phyloP scores from a whole-genome alignment of 2,329 filamentous ascomycete species.

The Trichoderma arundinaceum region DNA sequence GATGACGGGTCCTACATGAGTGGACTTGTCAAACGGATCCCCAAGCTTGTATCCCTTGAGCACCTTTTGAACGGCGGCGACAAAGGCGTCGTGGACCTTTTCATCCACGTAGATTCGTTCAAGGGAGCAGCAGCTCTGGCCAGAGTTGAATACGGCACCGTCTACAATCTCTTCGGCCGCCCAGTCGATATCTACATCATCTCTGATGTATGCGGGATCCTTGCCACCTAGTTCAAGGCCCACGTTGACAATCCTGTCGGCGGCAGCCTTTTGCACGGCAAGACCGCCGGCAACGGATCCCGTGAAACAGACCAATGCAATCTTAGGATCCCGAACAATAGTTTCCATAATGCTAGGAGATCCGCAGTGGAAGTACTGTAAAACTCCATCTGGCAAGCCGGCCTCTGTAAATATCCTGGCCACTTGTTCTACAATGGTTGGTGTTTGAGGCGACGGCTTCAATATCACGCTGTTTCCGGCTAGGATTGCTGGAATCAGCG shows the following conservation, averaged over 20 bases:
- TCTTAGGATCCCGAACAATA: constrained; percentile 75
- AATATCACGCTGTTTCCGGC: constrained; percentile 90
- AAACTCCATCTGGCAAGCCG: constrained; percentile 79
- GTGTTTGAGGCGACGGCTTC: constrained; percentile 94
- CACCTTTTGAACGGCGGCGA: constrained; percentile 79
- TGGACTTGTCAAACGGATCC: constrained; percentile 80
- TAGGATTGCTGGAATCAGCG: constrained; percentile 87
- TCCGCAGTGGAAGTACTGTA: constrained; percentile 92
- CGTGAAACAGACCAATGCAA: constrained; percentile 89
- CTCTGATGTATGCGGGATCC: constrained; percentile 87
- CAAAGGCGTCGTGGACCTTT: constrained; percentile 81
- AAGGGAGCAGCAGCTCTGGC: constrained; percentile 95
- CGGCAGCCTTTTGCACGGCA: constrained; percentile 81
- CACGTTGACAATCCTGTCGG: constrained; percentile 82
- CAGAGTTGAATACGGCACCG: constrained; percentile 95
- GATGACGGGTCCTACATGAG: constrained; percentile 86
- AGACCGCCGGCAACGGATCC: constrained; percentile 89
- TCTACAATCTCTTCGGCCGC: constrained; percentile 94
- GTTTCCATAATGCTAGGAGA: constrained; percentile 77
- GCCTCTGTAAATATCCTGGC: constrained; percentile 77
- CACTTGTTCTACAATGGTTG: constrained; percentile 86
- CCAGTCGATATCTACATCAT: constrained; percentile 87
- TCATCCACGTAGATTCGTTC: constrained; percentile 92
- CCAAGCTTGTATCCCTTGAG: constrained; percentile 83
- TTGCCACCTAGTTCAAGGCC: constrained; percentile 93